Percentiles rank a stretch among this genome's conserved stretches.
Evolutionary conservation across 495 filamentous ascomycete genomes (phyloP).

Genomic region (Podospora didyma): DNA sequence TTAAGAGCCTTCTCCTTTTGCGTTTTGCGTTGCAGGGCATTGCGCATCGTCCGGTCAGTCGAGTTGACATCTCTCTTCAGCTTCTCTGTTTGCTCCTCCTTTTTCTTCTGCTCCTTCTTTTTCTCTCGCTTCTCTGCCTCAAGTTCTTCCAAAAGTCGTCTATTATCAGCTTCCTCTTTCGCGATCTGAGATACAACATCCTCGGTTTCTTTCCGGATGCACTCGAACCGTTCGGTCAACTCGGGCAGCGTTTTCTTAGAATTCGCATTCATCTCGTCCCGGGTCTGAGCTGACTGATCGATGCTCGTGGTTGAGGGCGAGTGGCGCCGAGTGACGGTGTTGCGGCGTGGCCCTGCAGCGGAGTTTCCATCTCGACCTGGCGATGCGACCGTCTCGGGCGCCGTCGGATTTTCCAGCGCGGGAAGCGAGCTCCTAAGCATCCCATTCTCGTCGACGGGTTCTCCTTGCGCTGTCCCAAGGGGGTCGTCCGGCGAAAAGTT

Average conservation of each 20-base stretch:
- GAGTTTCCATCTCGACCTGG: conserved; percentile 61
- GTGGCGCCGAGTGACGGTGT: conserved; percentile 66
- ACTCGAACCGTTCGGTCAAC: conserved; percentile 68
- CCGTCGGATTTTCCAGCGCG: conserved; percentile 51
- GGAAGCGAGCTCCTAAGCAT: conserved; percentile 36
- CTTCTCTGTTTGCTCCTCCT: conserved; percentile 78
- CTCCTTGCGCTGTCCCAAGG: conserved; percentile 33
- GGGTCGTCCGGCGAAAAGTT: conserved; percentile 49
- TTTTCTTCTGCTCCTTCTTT: conserved; percentile 71
- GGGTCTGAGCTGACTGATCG: conserved; percentile 44
- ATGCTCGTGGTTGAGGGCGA: conserved; percentile 66
- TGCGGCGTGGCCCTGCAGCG: conserved; percentile 55
- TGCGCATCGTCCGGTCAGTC: conserved; percentile 75
- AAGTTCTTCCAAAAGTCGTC: conserved; percentile 70
- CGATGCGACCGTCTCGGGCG: conserved; percentile 46
- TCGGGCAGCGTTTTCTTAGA: conserved; percentile 45
- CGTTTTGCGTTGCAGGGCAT: conserved; percentile 73
- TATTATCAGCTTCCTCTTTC: conserved; percentile 65
- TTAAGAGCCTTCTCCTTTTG: conserved; percentile 77
- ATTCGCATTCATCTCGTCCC: conserved; percentile 40
- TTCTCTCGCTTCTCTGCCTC: conserved; percentile 66
- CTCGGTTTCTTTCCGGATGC: conserved; percentile 64
- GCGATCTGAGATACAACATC: conserved; percentile 49
- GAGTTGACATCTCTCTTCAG: conserved; percentile 75
- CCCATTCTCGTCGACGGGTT: conserved; percentile 36